Conservation (phyloP, 176 grass and related monocot species). For the Raddia distichophylla region DNA sequence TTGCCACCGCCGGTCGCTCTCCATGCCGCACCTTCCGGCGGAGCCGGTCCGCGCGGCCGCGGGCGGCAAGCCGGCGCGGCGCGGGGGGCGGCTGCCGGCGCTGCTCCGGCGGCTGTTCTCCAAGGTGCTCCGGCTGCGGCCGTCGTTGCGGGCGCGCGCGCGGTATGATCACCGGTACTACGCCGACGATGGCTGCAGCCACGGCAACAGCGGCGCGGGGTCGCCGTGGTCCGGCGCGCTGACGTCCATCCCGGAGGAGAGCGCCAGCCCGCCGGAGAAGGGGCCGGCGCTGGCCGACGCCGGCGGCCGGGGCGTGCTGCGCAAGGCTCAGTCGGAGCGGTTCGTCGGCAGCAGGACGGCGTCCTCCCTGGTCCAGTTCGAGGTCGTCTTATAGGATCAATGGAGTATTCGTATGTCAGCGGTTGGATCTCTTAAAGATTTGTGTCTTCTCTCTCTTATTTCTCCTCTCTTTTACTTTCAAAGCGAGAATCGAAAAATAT, state of each 20-base stretch:
- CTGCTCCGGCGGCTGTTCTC: constrained; percentile 43
- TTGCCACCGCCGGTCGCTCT: constrained; percentile 29
- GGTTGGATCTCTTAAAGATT: no score
- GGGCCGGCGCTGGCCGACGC: neutral
- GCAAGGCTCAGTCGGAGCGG: constrained; percentile 48
- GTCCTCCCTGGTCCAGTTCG: constrained; percentile 39
- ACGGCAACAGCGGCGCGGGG: constrained; percentile 6
- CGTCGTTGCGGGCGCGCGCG: neutral
- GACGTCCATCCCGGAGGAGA: constrained; percentile 55
- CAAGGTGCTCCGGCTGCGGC: constrained; percentile 45
- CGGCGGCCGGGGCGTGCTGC: constrained; percentile 24
- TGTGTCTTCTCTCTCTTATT: no score
- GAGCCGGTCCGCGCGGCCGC: neutral
- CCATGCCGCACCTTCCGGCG: constrained; percentile 42
- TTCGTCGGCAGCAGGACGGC: constrained; percentile 44
- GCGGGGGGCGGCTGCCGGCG: neutral
- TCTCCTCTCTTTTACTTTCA: no score
- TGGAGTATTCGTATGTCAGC: no score
- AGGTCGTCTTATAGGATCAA: constrained; percentile 7
- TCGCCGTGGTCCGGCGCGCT: constrained; percentile 55
- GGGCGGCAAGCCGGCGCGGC: neutral
- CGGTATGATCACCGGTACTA: neutral
- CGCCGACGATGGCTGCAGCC: neutral
- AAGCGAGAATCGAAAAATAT: no score
- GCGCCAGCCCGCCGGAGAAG: constrained; percentile 35